Percentiles rank a stretch among this genome's conserved stretches.
Conservation (phyloP, 2,329 filamentous ascomycete species). For the Sclerotinia subarctica region DNA sequence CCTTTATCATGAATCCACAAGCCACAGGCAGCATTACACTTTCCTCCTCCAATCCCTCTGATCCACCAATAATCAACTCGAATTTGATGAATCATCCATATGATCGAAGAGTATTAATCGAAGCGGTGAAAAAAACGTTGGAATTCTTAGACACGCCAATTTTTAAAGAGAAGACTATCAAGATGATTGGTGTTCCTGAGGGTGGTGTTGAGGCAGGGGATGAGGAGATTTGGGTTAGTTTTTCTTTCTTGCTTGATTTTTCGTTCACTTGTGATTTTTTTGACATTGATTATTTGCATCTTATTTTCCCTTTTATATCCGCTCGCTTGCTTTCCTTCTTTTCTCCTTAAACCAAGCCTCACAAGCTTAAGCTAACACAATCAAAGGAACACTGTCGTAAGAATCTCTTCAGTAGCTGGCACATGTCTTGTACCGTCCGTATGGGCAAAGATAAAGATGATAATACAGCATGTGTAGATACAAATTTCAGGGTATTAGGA, state of each 20-base stretch:
- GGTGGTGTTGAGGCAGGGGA: neutral
- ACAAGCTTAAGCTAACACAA: neutral
- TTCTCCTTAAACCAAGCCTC: too few species aligned
- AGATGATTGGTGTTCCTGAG: slow-evolving; percentile 12
- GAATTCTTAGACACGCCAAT: neutral
- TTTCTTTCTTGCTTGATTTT: neutral
- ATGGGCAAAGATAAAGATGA: slow-evolving; percentile 35
- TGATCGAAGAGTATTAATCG: slow-evolving; percentile 49
- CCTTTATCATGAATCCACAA: slow-evolving; percentile 54
- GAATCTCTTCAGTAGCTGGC: slow-evolving; percentile 8
- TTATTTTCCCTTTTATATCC: too few species aligned
- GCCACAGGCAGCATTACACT: slow-evolving; percentile 61
- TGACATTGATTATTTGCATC: too few species aligned
- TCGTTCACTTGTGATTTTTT: neutral
- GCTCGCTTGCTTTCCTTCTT: too few species aligned
- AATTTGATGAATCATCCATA: slow-evolving; percentile 56
- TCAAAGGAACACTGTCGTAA: slow-evolving; percentile 7
- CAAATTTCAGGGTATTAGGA: slow-evolving; percentile 47
- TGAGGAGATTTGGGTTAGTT: slow-evolving; percentile 11
- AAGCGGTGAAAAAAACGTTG: slow-evolving; percentile 38
- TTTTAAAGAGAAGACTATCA: neutral
- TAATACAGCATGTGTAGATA: slow-evolving; percentile 48
- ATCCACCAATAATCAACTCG: slow-evolving; percentile 60
- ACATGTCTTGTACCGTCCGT: slow-evolving; percentile 1
- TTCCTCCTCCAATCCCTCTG: slow-evolving; percentile 58